Evolutionary conservation across 2,329 filamentous ascomycete species (phyloP).

Genomic region (Ilyonectria mors-panacis): DNA sequence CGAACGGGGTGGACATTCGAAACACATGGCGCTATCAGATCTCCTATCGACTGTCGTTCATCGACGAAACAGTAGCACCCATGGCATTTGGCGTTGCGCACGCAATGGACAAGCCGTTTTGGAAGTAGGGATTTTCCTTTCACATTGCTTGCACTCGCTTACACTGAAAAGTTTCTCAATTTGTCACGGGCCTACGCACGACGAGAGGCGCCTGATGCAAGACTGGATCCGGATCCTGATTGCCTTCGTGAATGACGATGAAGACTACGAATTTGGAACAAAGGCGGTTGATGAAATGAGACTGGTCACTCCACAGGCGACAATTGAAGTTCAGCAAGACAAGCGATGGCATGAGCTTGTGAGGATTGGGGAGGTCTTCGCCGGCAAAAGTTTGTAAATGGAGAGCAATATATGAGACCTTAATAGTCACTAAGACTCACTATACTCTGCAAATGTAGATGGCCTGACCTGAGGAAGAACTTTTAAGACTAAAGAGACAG

Average conservation of each 20-base stretch:
- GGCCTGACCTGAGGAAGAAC: too few species aligned
- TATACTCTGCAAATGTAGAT: too few species aligned
- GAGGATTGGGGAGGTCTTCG: conserved; percentile 22
- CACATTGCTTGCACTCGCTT: not conserved
- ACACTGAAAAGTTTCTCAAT: conserved; percentile 52
- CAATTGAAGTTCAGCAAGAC: conserved; percentile 54
- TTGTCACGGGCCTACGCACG: conserved; percentile 53
- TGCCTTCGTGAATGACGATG: conserved; percentile 55
- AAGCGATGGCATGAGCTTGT: conserved; percentile 53
- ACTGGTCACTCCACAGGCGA: conserved; percentile 51
- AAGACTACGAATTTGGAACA: conserved; percentile 53
- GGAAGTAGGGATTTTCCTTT: conserved; percentile 54
- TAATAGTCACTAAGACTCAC: too few species aligned
- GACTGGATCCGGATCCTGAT: conserved; percentile 56
- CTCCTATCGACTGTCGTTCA: conserved; percentile 59
- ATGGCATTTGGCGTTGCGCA: conserved; percentile 53
- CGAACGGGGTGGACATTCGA: conserved; percentile 51
- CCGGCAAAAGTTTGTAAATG: not conserved
- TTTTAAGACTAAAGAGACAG: too few species aligned
- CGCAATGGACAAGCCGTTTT: conserved; percentile 60
- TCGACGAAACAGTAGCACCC: conserved; percentile 56
- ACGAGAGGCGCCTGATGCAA: conserved; percentile 55
- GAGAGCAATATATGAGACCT: too few species aligned
- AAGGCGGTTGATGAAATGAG: conserved; percentile 53
- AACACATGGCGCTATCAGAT: conserved; percentile 61